Percentiles rank a stretch among this genome's conserved stretches.
phyloP scores from a whole-genome alignment of 1,284 basidiomycete genomes.

The Xerocomus subilludens region DNA sequence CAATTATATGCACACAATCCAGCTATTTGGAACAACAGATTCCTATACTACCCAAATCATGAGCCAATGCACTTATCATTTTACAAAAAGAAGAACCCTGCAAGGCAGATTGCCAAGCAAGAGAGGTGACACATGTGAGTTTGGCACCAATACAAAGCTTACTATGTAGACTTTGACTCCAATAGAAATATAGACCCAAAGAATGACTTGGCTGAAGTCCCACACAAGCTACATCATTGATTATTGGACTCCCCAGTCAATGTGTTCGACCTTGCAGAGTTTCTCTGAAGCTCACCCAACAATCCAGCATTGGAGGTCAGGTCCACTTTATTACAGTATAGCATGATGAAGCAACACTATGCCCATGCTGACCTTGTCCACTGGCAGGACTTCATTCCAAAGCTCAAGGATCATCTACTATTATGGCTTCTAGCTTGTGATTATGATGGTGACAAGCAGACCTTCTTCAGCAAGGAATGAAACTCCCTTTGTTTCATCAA shows the following conservation, averaged over 20 bases:
- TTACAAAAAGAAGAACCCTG: neutral
- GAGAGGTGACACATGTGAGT: slow-evolving; percentile 15
- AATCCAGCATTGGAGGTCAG: slow-evolving; percentile 34
- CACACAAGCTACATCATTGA: slow-evolving; percentile 18
- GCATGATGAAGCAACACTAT: too few species aligned
- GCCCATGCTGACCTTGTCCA: too few species aligned
- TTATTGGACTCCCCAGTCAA: neutral
- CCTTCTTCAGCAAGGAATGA: neutral
- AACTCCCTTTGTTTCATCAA: too few species aligned
- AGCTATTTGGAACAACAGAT: slow-evolving; percentile 4
- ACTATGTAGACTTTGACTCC: too few species aligned
- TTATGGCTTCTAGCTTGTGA: neutral
- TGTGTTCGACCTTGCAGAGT: too few species aligned
- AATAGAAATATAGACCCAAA: too few species aligned
- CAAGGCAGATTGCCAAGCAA: slow-evolving; percentile 28
- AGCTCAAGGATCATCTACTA: slow-evolving; percentile 13
- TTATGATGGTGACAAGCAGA: slow-evolving; percentile 25
- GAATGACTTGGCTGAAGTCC: neutral
- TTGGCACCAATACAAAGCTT: neutral
- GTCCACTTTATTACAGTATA: too few species aligned
- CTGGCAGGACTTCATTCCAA: too few species aligned
- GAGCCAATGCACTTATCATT: neutral
- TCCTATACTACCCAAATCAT: neutral
- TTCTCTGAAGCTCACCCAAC: slow-evolving; percentile 3
- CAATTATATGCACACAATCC: neutral